These are phyloP conservation scores for Colletotrichum tofieldiae DNA, from an alignment of 2,329 filamentous ascomycete genomes.

Conservation along the genomic window DNA sequence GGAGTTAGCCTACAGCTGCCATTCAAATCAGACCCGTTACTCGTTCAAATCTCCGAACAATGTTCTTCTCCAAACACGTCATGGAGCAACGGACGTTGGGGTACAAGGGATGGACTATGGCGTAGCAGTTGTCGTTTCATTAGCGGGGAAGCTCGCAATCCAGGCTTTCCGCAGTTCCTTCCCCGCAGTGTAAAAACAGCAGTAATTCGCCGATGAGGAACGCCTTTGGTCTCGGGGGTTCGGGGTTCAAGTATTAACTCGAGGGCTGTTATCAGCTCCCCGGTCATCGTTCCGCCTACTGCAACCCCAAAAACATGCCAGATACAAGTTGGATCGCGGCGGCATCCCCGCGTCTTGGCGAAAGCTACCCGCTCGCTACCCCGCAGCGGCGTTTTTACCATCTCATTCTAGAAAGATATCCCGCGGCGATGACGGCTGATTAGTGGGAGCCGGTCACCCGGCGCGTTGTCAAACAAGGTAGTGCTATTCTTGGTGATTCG, in stretches of 20 bases:
- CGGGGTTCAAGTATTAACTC: slow-evolving; percentile 20
- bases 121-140: slow-evolving; percentile 3
- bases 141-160: background rate
- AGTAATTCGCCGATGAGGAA: slow-evolving; percentile 20
- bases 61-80: slow-evolving; percentile 34
- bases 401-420: slow-evolving; percentile 23
- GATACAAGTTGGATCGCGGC: slow-evolving; percentile 16
- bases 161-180: background rate
- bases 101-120: background rate
- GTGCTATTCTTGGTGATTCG: slow-evolving; percentile 15
- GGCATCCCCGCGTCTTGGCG: slow-evolving; percentile 29
- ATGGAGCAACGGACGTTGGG: slow-evolving; percentile 18
- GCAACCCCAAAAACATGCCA: slow-evolving; percentile 5
- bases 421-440: slow-evolving; percentile 33
- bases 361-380: slow-evolving; percentile 35
- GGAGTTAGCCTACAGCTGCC: background rate
- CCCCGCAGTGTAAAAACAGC: slow-evolving; percentile 23
- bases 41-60: background rate
- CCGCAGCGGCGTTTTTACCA: slow-evolving; percentile 26
- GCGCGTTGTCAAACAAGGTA: slow-evolving; percentile 9
- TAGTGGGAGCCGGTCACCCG: slow-evolving; percentile 18
- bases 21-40: background rate
- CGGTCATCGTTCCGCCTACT: background rate
- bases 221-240: slow-evolving; percentile 23
- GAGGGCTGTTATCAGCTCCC: slow-evolving; percentile 2